phyloP scores from a whole-genome alignment of 1,284 basidiomycete species.

The Boletus hoseneyae region DNA sequence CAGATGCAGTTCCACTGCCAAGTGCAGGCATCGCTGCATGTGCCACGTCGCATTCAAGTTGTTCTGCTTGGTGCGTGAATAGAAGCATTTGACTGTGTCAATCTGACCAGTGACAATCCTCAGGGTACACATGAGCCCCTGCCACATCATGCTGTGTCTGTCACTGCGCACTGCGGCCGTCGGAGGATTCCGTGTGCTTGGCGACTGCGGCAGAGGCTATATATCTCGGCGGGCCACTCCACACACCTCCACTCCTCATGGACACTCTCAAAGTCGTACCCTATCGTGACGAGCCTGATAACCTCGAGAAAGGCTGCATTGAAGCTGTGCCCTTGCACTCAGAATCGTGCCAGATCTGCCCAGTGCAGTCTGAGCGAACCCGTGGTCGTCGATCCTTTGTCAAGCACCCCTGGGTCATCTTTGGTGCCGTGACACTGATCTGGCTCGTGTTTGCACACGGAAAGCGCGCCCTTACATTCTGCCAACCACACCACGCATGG shows the following conservation, averaged over 20 bases:
- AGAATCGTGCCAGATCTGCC: neutral
- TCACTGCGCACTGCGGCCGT: neutral
- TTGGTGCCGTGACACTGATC: conserved; percentile 6
- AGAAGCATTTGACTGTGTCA: neutral
- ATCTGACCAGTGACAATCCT: too few species aligned
- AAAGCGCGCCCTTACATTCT: conserved; percentile 2
- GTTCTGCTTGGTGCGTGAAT: neutral
- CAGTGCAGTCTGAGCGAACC: neutral
- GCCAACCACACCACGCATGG: conserved; percentile 2
- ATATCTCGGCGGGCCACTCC: neutral
- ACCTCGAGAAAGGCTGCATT: conserved; percentile 23
- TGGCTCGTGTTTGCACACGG: conserved; percentile 17
- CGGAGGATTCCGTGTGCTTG: neutral
- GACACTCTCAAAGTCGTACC: conserved; percentile 1
- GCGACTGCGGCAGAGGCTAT: neutral
- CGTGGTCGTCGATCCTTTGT: neutral
- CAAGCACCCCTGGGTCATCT: conserved; percentile 12
- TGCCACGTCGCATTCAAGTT: neutral
- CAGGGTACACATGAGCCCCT: too few species aligned
- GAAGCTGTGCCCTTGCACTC: neutral
- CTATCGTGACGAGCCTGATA: conserved; percentile 4
- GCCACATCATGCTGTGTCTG: too few species aligned
- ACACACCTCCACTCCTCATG: conserved; percentile 16
- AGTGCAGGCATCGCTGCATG: too few species aligned
- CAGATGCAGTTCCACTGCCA: too few species aligned